phyloP scores from a whole-genome alignment of 1,284 basidiomycete species.

The Garcileccinum viscosum region DNA sequence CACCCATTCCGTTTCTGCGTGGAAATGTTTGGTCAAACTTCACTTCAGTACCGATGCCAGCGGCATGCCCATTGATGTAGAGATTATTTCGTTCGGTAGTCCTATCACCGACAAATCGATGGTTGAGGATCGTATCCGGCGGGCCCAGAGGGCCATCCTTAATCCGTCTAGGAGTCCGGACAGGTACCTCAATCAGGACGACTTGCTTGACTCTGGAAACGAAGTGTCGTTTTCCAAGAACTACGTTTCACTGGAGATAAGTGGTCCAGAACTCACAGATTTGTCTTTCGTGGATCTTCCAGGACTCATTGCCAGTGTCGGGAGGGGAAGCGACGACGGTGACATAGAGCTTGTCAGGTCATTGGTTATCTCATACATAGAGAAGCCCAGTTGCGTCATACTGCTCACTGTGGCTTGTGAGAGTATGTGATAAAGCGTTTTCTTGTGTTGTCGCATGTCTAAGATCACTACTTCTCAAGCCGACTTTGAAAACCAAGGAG shows the following conservation, averaged over 20 bases:
- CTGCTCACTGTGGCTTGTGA: constrained; percentile 76
- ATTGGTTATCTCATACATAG: constrained; percentile 66
- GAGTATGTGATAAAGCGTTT: constrained; percentile 47
- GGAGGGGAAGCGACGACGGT: constrained; percentile 51
- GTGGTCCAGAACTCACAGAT: constrained; percentile 70
- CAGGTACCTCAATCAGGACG: constrained; percentile 48
- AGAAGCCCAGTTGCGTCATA: constrained; percentile 69
- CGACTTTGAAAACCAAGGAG: constrained; percentile 79
- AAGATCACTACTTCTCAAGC: constrained; percentile 45
- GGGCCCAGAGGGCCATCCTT: constrained; percentile 76
- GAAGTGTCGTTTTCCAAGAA: constrained; percentile 68
- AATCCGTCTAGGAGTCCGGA: constrained; percentile 53
- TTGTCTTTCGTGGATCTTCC: constrained; percentile 62
- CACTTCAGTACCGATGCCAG: constrained; percentile 55
- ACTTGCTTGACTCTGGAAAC: constrained; percentile 37
- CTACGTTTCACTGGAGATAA: constrained; percentile 69
- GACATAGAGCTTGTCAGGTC: constrained; percentile 71
- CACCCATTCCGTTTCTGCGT: constrained; percentile 48
- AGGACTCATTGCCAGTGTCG: constrained; percentile 72
- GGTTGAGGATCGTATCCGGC: constrained; percentile 70
- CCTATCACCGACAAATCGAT: constrained; percentile 54
- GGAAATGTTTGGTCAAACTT: constrained; percentile 68
- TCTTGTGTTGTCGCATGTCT: neutral
- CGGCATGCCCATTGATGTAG: constrained; percentile 48
- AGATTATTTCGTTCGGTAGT: constrained; percentile 56